Evolutionary conservation across 2,329 filamentous ascomycete genomes (phyloP), one percentile per base, ranked within the genome.

Genomic region (Penicillium sp.): DNA sequence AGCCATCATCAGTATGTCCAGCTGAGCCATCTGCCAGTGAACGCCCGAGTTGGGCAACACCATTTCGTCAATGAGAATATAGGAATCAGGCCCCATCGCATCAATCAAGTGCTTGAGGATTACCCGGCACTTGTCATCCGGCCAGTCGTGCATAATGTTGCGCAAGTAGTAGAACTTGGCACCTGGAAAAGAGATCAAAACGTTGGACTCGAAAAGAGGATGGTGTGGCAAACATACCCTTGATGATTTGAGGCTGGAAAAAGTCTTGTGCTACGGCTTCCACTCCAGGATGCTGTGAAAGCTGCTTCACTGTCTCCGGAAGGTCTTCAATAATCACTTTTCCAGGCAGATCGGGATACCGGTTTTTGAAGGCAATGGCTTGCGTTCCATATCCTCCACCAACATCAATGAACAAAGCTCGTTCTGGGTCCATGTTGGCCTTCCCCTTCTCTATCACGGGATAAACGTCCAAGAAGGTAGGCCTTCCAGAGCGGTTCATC

Each of bases 51-150:
- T 59, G 2, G 74, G 70, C 1, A 77, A 53, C 5, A 76, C 69
- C 45, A 73, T 66, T 23, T 78, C 76, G 46, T 75, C 70, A 49
- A 78, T 71, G 18, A 78, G 57, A 16, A 78, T 65, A 16, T 64
- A 59, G 0, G 73, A 75, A 4, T 70, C 53, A 16, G 46, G 47
- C 16, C 2, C 53, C 33, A 56, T 50, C 2, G 35, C 46, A 42
- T 33, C 23, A 18, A 50, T 35, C 16, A 26, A 9, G 5, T 56
- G 26, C 18, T 50, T 49, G 16, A 45, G 33, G 21, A 56, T 51
- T 26, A 35, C 8, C n/a, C 9, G 21, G 33, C 46, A 51, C 9
- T 56, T 56, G 33, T 56, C 33, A 45, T 56, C 47, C 3, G 30
- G 33, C 21, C 33, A 45, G 30, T 56, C 53, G 21, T 51, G 47